Percentiles rank a stretch among this genome's conserved stretches.
These are phyloP conservation scores for Nectriaceae sp. DNA, from an alignment of 2,329 filamentous ascomycete species.

Conservation along the genomic window DNA sequence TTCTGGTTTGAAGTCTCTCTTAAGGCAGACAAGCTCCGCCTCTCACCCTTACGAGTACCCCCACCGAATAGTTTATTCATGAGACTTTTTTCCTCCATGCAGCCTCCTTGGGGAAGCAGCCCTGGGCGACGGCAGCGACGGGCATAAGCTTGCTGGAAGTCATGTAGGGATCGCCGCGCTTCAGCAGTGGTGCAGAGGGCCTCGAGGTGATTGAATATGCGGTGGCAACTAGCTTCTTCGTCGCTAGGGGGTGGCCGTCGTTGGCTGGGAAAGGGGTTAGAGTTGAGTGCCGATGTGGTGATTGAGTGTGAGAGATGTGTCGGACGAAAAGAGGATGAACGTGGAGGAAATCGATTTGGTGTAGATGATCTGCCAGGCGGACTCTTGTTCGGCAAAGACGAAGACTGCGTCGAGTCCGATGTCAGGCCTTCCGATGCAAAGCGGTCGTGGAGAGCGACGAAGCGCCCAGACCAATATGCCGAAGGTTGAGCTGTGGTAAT, in stretches of 20 bases:
- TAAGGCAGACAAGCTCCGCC: slow-evolving; percentile 21
- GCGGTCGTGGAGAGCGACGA: slow-evolving; percentile 57
- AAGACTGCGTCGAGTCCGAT: slow-evolving; percentile 6
- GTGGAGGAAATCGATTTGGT: slow-evolving; percentile 10
- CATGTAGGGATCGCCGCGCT: slow-evolving; percentile 47
- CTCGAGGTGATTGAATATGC: slow-evolving; percentile 50
- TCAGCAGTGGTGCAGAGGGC: slow-evolving; percentile 48
- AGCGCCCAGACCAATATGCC: slow-evolving; percentile 64
- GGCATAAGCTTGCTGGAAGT: slow-evolving; percentile 54
- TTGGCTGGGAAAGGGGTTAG: slow-evolving; percentile 17
- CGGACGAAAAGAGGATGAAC: slow-evolving; percentile 10
- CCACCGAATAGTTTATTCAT: slow-evolving; percentile 32
- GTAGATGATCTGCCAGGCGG: slow-evolving; percentile 16
- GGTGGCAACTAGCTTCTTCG: slow-evolving; percentile 45
- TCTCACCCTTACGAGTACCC: slow-evolving; percentile 18
- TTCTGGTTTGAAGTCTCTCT: slow-evolving; percentile 8
- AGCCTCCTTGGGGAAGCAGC: slow-evolving; percentile 42
- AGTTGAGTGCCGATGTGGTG: slow-evolving; percentile 35
- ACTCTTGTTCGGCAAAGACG: neutral
- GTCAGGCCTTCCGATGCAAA: slow-evolving; percentile 31
- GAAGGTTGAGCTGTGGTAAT: slow-evolving; percentile 47
- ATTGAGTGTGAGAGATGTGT: slow-evolving; percentile 34
- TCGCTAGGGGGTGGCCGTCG: slow-evolving; percentile 21
- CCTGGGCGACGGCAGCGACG: slow-evolving; percentile 37
- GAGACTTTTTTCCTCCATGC: slow-evolving; percentile 31